Base-by-base conservation (phyloP, 2,329 filamentous ascomycete species). In the Pseudocercospora macadamiae region DNA sequence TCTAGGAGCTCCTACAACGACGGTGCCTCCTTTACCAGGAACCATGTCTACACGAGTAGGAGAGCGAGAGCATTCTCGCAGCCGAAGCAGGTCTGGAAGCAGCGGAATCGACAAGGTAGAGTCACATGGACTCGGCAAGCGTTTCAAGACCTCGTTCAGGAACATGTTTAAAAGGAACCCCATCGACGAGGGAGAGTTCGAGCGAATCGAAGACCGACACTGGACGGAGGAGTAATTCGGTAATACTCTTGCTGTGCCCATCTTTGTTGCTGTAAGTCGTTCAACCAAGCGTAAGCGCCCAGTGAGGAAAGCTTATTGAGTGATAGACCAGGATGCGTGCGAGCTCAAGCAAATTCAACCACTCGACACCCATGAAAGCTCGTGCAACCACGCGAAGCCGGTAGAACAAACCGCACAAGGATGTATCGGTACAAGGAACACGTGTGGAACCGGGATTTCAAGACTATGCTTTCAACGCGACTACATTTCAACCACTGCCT, bases 211-310 rank as follows among this genome's bases (percentile, higher is more conserved):
- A 0, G 68, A 69, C 44, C 59, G 64, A 8, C 70, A 73, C 39
- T 73, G 70, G 70, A 66, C 70, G 7, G 70, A 73, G 5, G 68
- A 71, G 16, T 59, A 55, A 51, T 12, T n/a, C n/a, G n/a, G n/a
- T n/a, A n/a, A n/a, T n/a, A n/a, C n/a, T n/a, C n/a, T n/a, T n/a
- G n/a, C n/a, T n/a, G n/a, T n/a, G n/a, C n/a, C n/a, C n/a, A n/a
- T n/a, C n/a, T n/a, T n/a, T n/a, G n/a, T n/a, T n/a, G n/a, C n/a
- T n/a, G n/a, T n/a, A n/a, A n/a, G n/a, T n/a, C n/a, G n/a, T n/a
- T 6, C 6, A 32, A 32, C 12, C 28, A 32, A 32, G 6, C 28
- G 28, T 32, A 7, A 6, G 6, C 28, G 6, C 28, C 6, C 28
- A 12, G 6, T 12, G 28, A 32, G 28, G 28, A 32, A 32, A 7